Base-by-base conservation (phyloP, 1,139 yeast species). In the Casaregolazyma lundiana region DNA sequence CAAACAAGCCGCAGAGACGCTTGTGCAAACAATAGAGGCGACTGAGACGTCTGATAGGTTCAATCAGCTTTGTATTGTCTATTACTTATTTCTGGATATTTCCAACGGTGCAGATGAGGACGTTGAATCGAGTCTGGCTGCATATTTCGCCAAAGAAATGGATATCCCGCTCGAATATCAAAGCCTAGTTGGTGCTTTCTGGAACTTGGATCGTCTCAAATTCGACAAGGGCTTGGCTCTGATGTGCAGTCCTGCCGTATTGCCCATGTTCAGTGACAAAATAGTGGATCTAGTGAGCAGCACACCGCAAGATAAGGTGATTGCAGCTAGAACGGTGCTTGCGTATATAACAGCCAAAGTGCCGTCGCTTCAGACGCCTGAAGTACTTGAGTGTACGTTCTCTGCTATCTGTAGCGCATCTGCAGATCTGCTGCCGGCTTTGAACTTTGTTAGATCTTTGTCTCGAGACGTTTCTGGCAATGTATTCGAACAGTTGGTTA, bases 1-100 rank as follows among this genome's bases (percentile, higher is more conserved):
- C 44, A 44, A 48, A 6, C 53, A 51, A 8, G 50, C 49, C 3
- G 44, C 58, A 26, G 40, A 50, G n/a, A 26, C 41, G 32, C 50
- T 62, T 5, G 45, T 62, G 4, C 53, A 50, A 16, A 43, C 41
- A n/a, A 52, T 63, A 15, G 63, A 58, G 38, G 39, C 45, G 13
- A 15, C 47, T n/a, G 44, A 37, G 6, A 41, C 50, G 4, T 21
- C 51, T 1, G 49, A 50, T 26, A 20, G 47, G 4, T 52, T 53
- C 22, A 48, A 53, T 38, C 57, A 54, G 43, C 50, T 57, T 9
- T 55, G 63, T 22, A 51, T 61, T 6, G 44, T 60, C 9, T 55
- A 50, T 42, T 64, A 62, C 48, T 37, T 64, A 32, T 60, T 64
- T 24, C 50, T 63, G 8, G 66, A 63, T 46, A 60, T 53, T 43